Percentiles rank a stretch among this genome's conserved stretches.
Conservation (phyloP, 2,329 filamentous ascomycete genomes). For the Cadophora gregata region DNA sequence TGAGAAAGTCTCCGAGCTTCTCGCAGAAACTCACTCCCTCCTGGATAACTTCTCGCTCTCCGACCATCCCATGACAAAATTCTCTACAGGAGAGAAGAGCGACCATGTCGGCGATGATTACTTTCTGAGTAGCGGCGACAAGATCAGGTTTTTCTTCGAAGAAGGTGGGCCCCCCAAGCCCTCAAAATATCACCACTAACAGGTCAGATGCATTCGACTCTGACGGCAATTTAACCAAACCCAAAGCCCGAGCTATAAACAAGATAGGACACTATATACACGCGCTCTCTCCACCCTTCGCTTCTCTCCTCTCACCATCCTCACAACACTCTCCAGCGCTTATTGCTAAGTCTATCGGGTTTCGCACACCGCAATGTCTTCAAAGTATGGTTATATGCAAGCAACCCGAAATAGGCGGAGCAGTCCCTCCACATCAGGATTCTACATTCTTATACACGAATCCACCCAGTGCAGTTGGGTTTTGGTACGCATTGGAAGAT, state of each 20-base stretch:
- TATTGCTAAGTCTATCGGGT: constrained; percentile 54
- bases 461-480: constrained; percentile 87
- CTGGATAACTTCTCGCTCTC: constrained; percentile 79
- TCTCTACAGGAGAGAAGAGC: constrained; percentile 78
- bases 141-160: constrained; percentile 96
- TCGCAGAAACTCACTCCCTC: constrained; percentile 75
- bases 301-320: constrained; percentile 54
- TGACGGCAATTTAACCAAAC: constrained; percentile 70
- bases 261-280: constrained; percentile 85
- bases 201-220: constrained; percentile 75
- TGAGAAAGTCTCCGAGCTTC: constrained; percentile 68
- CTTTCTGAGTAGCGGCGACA: constrained; percentile 88
- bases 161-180: constrained; percentile 55
- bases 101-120: constrained; percentile 93
- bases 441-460: constrained; percentile 91
- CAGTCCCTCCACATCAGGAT: constrained; percentile 91
- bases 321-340: constrained; percentile 45
- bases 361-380: constrained; percentile 62
- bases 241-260: constrained; percentile 87
- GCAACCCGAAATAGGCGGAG: constrained; percentile 92
- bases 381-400: constrained; percentile 99
- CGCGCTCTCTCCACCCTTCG: constrained; percentile 70
- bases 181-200: neutral
- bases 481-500: constrained; percentile 97
- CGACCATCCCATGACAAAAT: constrained; percentile 90